Evolutionary conservation across 192 early-diverging fungal genomes (phyloP).

Genomic region (Backusella psychrophila): DNA sequence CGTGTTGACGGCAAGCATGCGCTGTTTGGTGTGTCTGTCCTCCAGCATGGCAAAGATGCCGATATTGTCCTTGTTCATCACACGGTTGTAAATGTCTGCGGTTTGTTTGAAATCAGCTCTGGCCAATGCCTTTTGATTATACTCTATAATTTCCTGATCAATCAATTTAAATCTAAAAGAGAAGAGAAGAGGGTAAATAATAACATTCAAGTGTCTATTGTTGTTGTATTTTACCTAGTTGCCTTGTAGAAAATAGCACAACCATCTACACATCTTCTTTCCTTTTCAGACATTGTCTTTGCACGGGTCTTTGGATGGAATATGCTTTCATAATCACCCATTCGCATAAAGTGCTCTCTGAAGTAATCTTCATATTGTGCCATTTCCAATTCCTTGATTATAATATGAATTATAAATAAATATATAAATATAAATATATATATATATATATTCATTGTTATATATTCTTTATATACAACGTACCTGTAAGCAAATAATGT

Average conservation of each 20-base stretch:
- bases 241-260: constrained; percentile 93
- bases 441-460: no score
- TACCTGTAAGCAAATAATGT: constrained; percentile 91
- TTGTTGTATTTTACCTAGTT: constrained; percentile 61
- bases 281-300: constrained; percentile 90
- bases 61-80: constrained; percentile 98
- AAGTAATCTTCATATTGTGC: constrained; percentile 90
- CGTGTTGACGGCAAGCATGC: constrained; percentile 80
- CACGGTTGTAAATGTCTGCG: constrained; percentile 95
- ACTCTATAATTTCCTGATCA: constrained; percentile 90
- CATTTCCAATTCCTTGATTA: constrained; percentile 78
- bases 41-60: constrained; percentile 81
- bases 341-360: constrained; percentile 62
- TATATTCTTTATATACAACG: not conserved
- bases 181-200: no score
- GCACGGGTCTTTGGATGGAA: constrained; percentile 95
- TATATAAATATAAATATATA: no score
- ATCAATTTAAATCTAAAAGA: constrained; percentile 67
- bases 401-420: no score
- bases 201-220: no score
- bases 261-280: constrained; percentile 86
- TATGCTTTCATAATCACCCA: constrained; percentile 83
- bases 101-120: constrained; percentile 85
- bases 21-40: constrained; percentile 69
- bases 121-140: constrained; percentile 89